Conservation (phyloP, 176 grass and related monocot species). For the Juncus effusus region DNA sequence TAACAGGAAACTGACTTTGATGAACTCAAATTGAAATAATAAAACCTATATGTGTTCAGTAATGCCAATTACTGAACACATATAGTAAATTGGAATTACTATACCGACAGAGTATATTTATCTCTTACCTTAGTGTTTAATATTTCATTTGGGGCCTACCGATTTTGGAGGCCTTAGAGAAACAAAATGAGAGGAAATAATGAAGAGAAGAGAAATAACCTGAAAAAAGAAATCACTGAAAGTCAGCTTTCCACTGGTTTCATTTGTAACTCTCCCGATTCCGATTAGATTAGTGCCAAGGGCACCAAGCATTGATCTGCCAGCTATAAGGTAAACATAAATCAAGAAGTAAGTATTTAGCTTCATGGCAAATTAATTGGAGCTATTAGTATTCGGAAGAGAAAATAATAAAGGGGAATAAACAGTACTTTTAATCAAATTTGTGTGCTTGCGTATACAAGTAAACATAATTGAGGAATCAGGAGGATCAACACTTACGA, state of each 20-base stretch:
- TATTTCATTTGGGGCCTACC: too few species aligned
- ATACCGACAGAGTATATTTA: too few species aligned
- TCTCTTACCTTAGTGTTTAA: too few species aligned
- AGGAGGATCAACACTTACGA: background rate
- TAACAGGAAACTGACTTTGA: too few species aligned
- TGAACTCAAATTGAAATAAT: too few species aligned
- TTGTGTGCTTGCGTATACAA: background rate
- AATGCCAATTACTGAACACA: too few species aligned
- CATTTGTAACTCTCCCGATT: background rate
- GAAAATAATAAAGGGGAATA: background rate
- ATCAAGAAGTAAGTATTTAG: background rate
- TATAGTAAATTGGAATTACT: too few species aligned
- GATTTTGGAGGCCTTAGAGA: too few species aligned
- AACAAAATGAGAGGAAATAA: background rate
- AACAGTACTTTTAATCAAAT: background rate
- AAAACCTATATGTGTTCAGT: too few species aligned
- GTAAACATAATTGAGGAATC: background rate
- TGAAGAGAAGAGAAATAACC: background rate
- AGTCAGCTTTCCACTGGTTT: background rate
- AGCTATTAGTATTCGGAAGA: background rate
- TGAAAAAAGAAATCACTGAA: constrained; percentile 28
- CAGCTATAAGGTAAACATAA: background rate
- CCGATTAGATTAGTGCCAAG: constrained; percentile 18
- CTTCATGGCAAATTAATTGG: background rate
- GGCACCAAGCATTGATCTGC: constrained; percentile 14